Evolutionary conservation across 352 stramenopile genomes (phyloP), one percentile per base, ranked within the genome.

Genomic region (Globisporangium splendens): DNA sequence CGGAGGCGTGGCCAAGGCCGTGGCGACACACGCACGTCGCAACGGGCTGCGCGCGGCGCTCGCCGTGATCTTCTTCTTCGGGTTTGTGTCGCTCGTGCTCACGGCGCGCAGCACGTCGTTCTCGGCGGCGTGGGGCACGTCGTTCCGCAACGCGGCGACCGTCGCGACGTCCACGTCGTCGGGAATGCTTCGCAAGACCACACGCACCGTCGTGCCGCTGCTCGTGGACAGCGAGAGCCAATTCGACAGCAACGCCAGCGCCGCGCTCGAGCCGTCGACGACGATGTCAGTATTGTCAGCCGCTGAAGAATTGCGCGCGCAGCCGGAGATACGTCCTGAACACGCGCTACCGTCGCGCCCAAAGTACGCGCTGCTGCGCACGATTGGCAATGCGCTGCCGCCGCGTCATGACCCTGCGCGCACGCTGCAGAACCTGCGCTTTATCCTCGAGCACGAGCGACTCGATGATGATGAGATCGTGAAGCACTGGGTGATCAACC

Each of bases 401-500:
- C 76, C 76, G 14, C 71, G 71, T n/a, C 76, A 86, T 18, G 68
- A 83, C 50, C 72, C 72, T 0, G 31, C 50, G 18, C 53, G 66
- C 1, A 74, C 73, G 43, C 62, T 86, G 21, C 49, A 57, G 18
- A 86, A 86, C 43, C 50, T 86, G 12, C 62, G 69, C 10, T 86
- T 86, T 46, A 73, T 71, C 31, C 47, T 86, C n/a, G 73, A 83
- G 52, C 46, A 82, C 46, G 76, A 86, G 24, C 61, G 53, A n/a
- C 63, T 84, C 1, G 63, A 78, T 2, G 64, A 73, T 39, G 47
- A 68, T 3, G 53, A 63, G 12, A 13, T 85, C 7, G 54, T 52
- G 15, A 83, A 64, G 10, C 69, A 83, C 55, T 86, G 71, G 73
- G 67, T 86, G 46, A 52, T 86, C 42, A 86, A 86, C 49, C 76